Conservation (phyloP, 768 basidiomycete species). For the Floccularia luteovirens region DNA sequence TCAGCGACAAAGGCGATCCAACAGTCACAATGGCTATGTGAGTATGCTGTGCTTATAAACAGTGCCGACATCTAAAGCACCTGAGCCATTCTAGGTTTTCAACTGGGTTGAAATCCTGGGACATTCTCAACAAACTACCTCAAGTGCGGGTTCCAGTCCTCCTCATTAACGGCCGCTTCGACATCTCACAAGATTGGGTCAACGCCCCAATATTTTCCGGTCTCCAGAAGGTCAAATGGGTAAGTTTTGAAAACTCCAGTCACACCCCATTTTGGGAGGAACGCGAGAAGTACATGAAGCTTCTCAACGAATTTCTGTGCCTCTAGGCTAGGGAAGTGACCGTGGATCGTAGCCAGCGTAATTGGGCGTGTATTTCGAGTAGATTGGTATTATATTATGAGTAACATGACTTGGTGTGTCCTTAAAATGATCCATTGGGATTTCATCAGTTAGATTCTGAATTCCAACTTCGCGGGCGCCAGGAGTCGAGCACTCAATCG, state of each 20-base stretch:
- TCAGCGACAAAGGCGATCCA: slow-evolving; percentile 15
- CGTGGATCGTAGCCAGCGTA: too few relatives aligned
- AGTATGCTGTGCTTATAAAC: slow-evolving; percentile 3
- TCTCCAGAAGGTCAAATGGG: slow-evolving; percentile 33
- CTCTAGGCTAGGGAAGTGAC: not conserved
- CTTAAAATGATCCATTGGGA: too few relatives aligned
- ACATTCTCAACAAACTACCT: slow-evolving; percentile 31
- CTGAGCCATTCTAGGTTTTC: not conserved
- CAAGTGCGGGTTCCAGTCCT: slow-evolving; percentile 27
- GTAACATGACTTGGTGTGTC: too few relatives aligned
- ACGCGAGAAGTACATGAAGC: slow-evolving; percentile 23
- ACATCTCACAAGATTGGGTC: slow-evolving; percentile 29
- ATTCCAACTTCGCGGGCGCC: too few relatives aligned
- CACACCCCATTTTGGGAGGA: slow-evolving; percentile 35
- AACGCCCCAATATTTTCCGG: slow-evolving; percentile 24
- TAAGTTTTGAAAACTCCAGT: slow-evolving; percentile 29
- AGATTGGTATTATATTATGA: too few relatives aligned
- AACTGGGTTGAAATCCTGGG: slow-evolving; percentile 31
- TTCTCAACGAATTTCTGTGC: slow-evolving; percentile 22
- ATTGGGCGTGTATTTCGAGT: too few relatives aligned
- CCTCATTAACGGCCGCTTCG: slow-evolving; percentile 29
- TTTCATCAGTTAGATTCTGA: too few relatives aligned
- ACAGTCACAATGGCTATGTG: slow-evolving; percentile 20
- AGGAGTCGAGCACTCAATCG: too few relatives aligned
- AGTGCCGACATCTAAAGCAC: not conserved